Conservation (phyloP, 257 asterid species). For the Jaltomata sinuosa region DNA sequence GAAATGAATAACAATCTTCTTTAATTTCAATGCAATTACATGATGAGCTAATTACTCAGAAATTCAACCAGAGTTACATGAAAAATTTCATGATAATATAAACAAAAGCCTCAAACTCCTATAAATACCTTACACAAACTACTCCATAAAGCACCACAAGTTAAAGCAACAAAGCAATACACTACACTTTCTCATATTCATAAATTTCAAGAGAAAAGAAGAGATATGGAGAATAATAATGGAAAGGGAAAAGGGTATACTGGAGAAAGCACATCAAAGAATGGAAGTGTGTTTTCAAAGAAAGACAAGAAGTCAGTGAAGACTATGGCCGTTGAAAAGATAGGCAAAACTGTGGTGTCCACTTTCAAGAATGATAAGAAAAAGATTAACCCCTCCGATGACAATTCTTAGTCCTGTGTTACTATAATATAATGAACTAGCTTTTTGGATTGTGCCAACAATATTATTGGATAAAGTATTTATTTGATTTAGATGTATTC, state of each 20-base stretch:
- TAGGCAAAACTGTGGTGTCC: background rate
- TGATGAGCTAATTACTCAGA: background rate
- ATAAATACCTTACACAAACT: background rate
- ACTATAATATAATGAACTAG: background rate
- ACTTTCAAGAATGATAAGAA: background rate
- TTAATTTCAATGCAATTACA: no score
- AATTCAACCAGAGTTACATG: background rate
- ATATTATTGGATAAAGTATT: background rate
- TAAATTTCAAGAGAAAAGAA: background rate
- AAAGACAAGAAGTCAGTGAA: background rate
- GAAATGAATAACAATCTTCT: background rate
- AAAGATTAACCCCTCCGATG: background rate
- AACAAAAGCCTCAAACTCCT: background rate
- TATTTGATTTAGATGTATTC: background rate
- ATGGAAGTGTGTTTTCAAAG: background rate
- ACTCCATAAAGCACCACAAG: background rate
- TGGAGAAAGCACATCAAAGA: background rate
- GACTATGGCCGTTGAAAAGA: background rate
- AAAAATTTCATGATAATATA: background rate
- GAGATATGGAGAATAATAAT: background rate
- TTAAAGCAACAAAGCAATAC: background rate
- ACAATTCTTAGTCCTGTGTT: background rate
- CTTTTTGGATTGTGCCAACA: background rate
- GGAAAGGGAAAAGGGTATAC: background rate
- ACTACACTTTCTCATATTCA: background rate